Base-by-base conservation (phyloP, 2,329 filamentous ascomycete species). In the Fusarium kyushuense region DNA sequence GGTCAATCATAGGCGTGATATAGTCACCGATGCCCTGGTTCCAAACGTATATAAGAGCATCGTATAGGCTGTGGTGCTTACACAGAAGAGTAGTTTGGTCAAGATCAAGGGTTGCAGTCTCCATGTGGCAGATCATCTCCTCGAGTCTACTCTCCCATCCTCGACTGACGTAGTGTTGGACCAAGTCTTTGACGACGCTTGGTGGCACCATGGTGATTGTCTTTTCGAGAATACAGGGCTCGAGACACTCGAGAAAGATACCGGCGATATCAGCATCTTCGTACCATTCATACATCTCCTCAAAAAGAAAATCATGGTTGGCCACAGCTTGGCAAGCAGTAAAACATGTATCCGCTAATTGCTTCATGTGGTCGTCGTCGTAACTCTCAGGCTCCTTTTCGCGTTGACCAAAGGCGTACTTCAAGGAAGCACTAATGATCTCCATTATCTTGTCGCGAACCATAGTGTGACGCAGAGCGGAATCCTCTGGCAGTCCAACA, bases 1-100 rank as follows among this genome's bases (percentile, higher is more conserved):
- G 86, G 64, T 97, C 94, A 70, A 93, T 90, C 58, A 98, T 83
- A 2, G 96, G 95, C 3, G 94, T 96, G 65, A 97, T 90, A 74
- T 96, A 97, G 78, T 99, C 96, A 65, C 84, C 83, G 29, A 99
- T 83, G 4, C 93, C 94, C 77, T 93, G 91, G 63, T 97, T 98
- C 96, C 96, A 99, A 56, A 99, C 92, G 76, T 98, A 97, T 42
- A 96, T 94, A 58, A 97, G 87, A 3, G 96, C 96, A 79, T 99
- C 96, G 75, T 97, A 99, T 6, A 99, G 86, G 69, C 91, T 89
- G 77, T 98, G 90, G 76, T 95, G 91, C 77, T 96, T 97, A 84
- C 96, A 99, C 25, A 99, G 84, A 14, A 87, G 86, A 1, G 95
- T 97, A 59, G 97, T 89, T 78, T 98, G 93, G 76, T 99, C 95